Percentiles rank a stretch among this genome's conserved stretches.
Conservation (phyloP, 2,329 filamentous ascomycete genomes). For the Thielaviopsis musarum region DNA sequence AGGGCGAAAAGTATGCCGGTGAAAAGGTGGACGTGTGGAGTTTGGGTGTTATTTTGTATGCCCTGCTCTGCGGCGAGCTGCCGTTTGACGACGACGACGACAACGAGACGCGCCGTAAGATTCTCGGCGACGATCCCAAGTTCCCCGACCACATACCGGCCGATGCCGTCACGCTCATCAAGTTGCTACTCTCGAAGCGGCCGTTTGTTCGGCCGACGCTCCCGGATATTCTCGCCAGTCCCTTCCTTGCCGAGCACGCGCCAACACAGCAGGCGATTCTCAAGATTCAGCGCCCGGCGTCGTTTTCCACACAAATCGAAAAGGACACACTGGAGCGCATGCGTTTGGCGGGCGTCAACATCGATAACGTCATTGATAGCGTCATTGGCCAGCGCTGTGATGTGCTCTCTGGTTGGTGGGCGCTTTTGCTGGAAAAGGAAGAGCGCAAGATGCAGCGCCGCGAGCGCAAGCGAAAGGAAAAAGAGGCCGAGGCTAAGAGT, state of each 20-base stretch:
- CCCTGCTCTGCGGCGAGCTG: constrained; percentile 65
- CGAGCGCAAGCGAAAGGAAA: constrained; percentile 71
- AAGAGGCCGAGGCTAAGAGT: constrained; percentile 64
- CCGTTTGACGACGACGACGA: constrained; percentile 97
- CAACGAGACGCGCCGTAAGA: constrained; percentile 65
- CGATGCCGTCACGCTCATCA: constrained; percentile 63
- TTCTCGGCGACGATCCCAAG: constrained; percentile 69
- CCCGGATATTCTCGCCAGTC: constrained; percentile 70
- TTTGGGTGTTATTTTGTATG: constrained; percentile 69
- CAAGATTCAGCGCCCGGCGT: constrained; percentile 60
- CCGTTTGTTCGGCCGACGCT: constrained; percentile 68
- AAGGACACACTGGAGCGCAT: constrained; percentile 86
- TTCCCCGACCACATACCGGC: constrained; percentile 67
- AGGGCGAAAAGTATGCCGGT: constrained; percentile 92
- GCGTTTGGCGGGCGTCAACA: constrained; percentile 84
- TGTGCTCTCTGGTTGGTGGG: constrained; percentile 89
- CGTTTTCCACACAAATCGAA: constrained; percentile 73
- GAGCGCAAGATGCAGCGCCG: constrained; percentile 65
- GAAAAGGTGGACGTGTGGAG: constrained; percentile 98
- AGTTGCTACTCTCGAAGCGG: constrained; percentile 72
- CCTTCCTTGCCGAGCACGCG: constrained; percentile 76
- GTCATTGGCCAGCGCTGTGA: constrained; percentile 84
- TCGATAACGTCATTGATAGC: constrained; percentile 86
- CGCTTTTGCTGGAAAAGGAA: constrained; percentile 83
- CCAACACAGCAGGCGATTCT: constrained; percentile 79